Evolutionary conservation across 2,329 filamentous ascomycete genomes (phyloP).

Genomic region (Achaetomium macrosporum): DNA sequence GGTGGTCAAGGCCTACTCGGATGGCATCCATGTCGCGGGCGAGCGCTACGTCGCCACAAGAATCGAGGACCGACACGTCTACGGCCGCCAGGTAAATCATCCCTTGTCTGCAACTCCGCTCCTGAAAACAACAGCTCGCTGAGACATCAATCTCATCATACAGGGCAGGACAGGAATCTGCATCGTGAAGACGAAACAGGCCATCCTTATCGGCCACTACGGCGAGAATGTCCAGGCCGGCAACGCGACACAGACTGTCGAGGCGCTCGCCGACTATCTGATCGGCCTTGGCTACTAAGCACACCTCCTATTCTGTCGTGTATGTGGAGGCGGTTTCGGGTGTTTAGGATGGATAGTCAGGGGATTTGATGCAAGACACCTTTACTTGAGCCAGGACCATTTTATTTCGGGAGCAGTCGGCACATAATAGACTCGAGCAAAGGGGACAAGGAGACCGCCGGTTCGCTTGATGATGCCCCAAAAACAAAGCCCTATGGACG

Average conservation of each 20-base stretch:
- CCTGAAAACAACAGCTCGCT: not conserved
- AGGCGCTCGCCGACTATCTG: slow-evolving; percentile 82
- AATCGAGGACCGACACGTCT: slow-evolving; percentile 71
- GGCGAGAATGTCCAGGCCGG: slow-evolving; percentile 66
- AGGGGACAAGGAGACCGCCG: not conserved
- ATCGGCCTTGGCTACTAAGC: slow-evolving; percentile 69
- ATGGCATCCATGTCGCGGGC: slow-evolving; percentile 70
- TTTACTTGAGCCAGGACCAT: not conserved
- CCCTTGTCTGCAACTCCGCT: not conserved
- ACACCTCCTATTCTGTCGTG: not conserved
- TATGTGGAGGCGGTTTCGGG: not conserved
- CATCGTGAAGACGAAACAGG: slow-evolving; percentile 81
- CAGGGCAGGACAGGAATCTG: slow-evolving; percentile 73
- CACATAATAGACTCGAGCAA: slow-evolving; percentile 2
- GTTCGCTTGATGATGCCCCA: not conserved
- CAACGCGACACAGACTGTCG: slow-evolving; percentile 71
- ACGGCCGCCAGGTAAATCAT: slow-evolving; percentile 71
- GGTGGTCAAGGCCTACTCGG: slow-evolving; percentile 60
- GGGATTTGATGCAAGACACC: not conserved
- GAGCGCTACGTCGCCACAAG: slow-evolving; percentile 73
- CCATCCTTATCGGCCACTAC: slow-evolving; percentile 86
- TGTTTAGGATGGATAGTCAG: slow-evolving; percentile 3
- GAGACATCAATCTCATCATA: not conserved
- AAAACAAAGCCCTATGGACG: not conserved
- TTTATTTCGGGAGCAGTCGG: not conserved